Conservation (phyloP, 352 stramenopile species). For the Pythium monospermum region DNA sequence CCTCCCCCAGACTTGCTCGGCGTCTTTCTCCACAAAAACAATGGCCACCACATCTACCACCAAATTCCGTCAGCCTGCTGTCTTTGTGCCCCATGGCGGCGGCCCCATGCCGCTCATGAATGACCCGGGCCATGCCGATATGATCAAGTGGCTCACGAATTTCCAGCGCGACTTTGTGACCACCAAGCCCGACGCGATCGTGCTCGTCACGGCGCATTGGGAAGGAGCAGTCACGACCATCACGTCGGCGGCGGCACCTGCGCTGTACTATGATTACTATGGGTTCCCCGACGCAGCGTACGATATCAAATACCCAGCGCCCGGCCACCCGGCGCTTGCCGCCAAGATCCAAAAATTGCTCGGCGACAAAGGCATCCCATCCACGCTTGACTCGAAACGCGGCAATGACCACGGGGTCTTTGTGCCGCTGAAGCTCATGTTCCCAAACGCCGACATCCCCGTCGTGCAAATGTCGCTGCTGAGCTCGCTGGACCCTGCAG, state of each 20-base stretch:
- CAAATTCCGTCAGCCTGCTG: slow-evolving; percentile 1
- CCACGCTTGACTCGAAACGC: slow-evolving; percentile 42
- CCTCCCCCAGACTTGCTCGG: background rate
- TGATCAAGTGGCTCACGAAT: slow-evolving; percentile 37
- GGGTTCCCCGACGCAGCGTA: slow-evolving; percentile 86
- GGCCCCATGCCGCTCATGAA: slow-evolving; percentile 57
- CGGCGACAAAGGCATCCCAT: slow-evolving; percentile 38
- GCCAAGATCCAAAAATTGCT: slow-evolving; percentile 59
- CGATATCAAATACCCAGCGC: slow-evolving; percentile 71
- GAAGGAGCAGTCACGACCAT: slow-evolving; percentile 41
- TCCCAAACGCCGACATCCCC: slow-evolving; percentile 83
- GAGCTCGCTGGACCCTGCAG: slow-evolving; percentile 35
- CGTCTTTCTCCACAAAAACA: background rate
- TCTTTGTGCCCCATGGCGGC: slow-evolving; percentile 36
- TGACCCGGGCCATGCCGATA: slow-evolving; percentile 24
- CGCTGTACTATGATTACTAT: slow-evolving; percentile 89
- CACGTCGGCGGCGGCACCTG: slow-evolving; percentile 35
- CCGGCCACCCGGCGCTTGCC: slow-evolving; percentile 62
- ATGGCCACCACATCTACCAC: background rate
- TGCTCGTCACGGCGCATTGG: slow-evolving; percentile 85
- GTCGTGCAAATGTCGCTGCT: slow-evolving; percentile 81
- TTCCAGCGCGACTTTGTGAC: slow-evolving; percentile 18
- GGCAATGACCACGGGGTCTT: slow-evolving; percentile 91
- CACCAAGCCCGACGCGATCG: slow-evolving; percentile 46
- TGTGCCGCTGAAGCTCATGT: slow-evolving; percentile 87